Conservation (phyloP, 495 filamentous ascomycete genomes). For the Aspergillus haitiensis region DNA sequence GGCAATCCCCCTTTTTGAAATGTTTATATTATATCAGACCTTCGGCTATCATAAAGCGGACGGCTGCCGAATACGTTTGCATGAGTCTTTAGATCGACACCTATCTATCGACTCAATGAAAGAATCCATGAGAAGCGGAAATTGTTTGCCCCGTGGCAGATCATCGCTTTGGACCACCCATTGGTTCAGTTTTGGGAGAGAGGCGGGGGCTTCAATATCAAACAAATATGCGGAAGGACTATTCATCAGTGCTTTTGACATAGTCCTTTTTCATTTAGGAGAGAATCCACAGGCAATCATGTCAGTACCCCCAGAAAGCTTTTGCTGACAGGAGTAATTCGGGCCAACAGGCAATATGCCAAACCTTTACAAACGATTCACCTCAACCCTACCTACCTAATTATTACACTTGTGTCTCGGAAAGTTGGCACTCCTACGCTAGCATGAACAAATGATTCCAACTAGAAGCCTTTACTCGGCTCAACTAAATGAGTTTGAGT, state of each 20-base stretch:
- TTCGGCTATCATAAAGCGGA: conserved; percentile 16
- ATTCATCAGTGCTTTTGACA: conserved; percentile 28
- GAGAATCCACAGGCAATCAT: conserved; percentile 9
- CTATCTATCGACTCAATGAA: conserved; percentile 16
- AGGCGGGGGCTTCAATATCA: conserved; percentile 15
- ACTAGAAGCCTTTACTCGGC: conserved; percentile 9
- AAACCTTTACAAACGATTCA: conserved; percentile 23
- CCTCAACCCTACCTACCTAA: conserved; percentile 5
- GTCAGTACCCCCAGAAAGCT: conserved; percentile 10
- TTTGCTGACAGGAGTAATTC: conserved; percentile 7
- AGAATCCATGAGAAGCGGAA: conserved; percentile 11
- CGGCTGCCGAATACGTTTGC: conserved; percentile 31
- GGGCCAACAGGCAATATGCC: conserved; percentile 7
- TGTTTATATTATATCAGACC: neutral
- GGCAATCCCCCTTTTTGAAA: neutral
- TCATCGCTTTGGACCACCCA: conserved; percentile 14
- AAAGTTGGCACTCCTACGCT: conserved; percentile 12
- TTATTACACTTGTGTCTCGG: conserved; percentile 24
- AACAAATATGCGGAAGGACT: conserved; percentile 25
- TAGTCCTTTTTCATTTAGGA: conserved; percentile 3
- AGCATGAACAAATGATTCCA: conserved; percentile 1
- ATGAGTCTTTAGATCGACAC: conserved; percentile 9
- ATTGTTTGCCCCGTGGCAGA: conserved; percentile 26
- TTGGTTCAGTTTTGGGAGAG: conserved; percentile 18
- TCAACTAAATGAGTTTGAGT: conserved; percentile 12